Evolutionary conservation across 2,329 filamentous ascomycete genomes (phyloP).

Genomic region (Anisogramma anomala): DNA sequence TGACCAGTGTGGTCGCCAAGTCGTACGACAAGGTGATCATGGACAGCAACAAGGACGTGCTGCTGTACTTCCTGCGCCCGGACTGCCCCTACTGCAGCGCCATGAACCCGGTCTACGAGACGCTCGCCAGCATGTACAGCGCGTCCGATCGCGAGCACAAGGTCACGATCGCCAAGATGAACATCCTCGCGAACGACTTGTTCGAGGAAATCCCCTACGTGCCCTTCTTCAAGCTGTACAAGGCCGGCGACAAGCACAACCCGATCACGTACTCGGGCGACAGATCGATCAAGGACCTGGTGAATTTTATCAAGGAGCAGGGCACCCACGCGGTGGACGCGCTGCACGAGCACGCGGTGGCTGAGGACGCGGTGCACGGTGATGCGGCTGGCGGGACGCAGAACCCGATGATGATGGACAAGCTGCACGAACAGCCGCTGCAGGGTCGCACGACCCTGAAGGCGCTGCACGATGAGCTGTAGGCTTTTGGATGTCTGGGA

Average conservation of each 20-base stretch:
- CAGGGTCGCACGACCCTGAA: conserved; percentile 7
- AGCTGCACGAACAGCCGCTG: conserved; percentile 33
- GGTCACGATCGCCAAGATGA: conserved; percentile 92
- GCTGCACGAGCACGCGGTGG: conserved; percentile 41
- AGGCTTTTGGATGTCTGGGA: conserved; percentile 24
- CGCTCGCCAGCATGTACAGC: conserved; percentile 69
- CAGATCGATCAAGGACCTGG: conserved; percentile 83
- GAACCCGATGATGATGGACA: conserved; percentile 35
- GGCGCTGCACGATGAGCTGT: conserved; percentile 62
- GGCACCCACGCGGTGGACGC: conserved; percentile 76
- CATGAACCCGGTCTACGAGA: conserved; percentile 91
- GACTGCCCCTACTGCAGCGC: conserved; percentile 99
- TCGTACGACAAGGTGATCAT: conserved; percentile 87
- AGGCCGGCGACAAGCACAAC: conserved; percentile 74
- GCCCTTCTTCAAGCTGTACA: conserved; percentile 97
- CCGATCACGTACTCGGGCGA: conserved; percentile 80
- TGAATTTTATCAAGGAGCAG: conserved; percentile 86
- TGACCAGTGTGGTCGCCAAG: conserved; percentile 82
- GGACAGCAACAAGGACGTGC: conserved; percentile 89
- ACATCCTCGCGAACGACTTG: conserved; percentile 91
- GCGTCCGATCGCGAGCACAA: conserved; percentile 66
- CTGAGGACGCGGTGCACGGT: conserved; percentile 37
- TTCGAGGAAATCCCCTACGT: conserved; percentile 95
- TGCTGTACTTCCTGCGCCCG: conserved; percentile 96
- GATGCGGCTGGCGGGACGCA: conserved; percentile 37